phyloP scores from a whole-genome alignment of 2,329 filamentous ascomycete species.

The Neophaeococcomyces aloes region DNA sequence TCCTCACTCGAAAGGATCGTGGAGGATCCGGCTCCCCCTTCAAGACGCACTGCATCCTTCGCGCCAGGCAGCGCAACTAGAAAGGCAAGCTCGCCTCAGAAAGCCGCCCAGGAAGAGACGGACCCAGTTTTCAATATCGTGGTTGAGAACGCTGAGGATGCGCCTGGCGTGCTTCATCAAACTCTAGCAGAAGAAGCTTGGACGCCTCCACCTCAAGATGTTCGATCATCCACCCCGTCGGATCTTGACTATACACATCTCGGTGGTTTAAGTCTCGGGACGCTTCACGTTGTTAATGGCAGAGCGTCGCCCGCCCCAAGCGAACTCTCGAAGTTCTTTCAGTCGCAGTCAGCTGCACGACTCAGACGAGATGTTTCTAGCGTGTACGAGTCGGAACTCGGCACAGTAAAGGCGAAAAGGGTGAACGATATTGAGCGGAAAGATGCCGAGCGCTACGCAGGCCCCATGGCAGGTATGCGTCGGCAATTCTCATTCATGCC shows the following conservation, averaged over 20 bases:
- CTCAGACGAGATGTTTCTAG: conserved; percentile 15
- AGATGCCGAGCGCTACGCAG: background rate
- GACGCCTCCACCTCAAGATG: conserved; percentile 12
- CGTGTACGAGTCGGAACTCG: conserved; percentile 16
- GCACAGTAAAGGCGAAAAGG: conserved; percentile 1
- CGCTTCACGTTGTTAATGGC: conserved; percentile 21
- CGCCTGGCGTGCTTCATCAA: background rate
- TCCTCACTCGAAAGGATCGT: conserved; percentile 14
- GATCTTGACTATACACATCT: conserved; percentile 20
- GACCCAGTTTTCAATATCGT: background rate
- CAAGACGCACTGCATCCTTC: conserved; percentile 19
- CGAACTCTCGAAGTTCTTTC: conserved; percentile 16
- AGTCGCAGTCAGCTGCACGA: background rate
- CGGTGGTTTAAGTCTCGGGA: conserved; percentile 16
- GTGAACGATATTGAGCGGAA: background rate
- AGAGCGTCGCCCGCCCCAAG: conserved; percentile 21
- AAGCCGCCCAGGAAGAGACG: background rate
- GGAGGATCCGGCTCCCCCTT: conserved; percentile 13
- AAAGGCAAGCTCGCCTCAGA: conserved; percentile 5
- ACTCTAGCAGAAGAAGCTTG: background rate
- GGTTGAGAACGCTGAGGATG: background rate
- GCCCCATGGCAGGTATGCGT: background rate
- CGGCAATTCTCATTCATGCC: conserved; percentile 5
- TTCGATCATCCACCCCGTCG: conserved; percentile 17
- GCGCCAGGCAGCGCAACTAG: conserved; percentile 19